A percentile compares a stretch with the other conserved stretches of the same genome.
These are phyloP conservation scores for Nannochloropsis salina DNA, from an alignment of 108 stramenopile genomes.

Conservation along the genomic window DNA sequence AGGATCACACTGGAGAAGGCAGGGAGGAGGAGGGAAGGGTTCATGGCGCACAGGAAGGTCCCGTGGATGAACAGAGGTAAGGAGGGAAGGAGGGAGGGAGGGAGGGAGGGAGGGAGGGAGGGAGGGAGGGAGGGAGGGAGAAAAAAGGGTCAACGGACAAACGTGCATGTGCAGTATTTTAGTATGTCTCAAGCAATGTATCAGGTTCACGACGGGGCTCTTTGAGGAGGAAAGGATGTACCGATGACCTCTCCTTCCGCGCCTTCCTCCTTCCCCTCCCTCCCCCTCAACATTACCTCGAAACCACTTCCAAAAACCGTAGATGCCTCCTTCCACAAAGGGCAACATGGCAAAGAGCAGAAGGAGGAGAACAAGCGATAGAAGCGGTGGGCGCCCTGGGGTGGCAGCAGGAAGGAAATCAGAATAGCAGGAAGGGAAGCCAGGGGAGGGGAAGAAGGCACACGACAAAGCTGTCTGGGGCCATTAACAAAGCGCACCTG, in stretches of 20 bases:
- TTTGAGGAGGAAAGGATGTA: not conserved
- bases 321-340: not conserved
- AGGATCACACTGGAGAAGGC: not conserved
- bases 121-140: not conserved
- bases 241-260: not conserved
- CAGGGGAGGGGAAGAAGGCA: not conserved
- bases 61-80: not conserved
- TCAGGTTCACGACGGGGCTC: too few relatives aligned
- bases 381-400: not conserved
- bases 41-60: not conserved
- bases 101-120: not conserved
- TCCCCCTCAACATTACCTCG: not conserved
- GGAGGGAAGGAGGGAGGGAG: not conserved
- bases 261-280: slow-evolving; percentile 7
- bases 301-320: not conserved
- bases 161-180: too few relatives aligned
- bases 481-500: too few relatives aligned
- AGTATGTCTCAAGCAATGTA: too few relatives aligned
- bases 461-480: too few relatives aligned
- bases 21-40: not conserved
- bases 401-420: not conserved
- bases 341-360: not conserved
- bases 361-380: not conserved
- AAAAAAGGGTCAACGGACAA: too few relatives aligned
- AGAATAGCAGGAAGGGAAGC: not conserved